Conservation (phyloP, 2,329 filamentous ascomycete genomes). For the Aspergillus quadricinctus region DNA sequence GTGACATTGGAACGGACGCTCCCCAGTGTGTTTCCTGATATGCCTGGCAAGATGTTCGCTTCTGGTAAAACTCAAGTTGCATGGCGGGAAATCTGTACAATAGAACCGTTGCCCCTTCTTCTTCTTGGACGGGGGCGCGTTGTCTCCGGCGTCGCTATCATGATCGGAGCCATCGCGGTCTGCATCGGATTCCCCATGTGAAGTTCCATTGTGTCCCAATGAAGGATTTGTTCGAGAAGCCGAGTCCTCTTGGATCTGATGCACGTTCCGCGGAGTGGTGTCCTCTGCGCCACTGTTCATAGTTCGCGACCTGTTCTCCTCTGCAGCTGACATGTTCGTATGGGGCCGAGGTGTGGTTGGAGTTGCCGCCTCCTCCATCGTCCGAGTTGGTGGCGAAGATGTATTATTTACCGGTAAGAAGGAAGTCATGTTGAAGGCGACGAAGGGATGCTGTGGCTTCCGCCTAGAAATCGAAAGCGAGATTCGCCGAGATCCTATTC, state of each 20-base stretch:
- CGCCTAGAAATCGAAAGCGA: constrained; percentile 15
- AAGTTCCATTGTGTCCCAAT: constrained; percentile 57
- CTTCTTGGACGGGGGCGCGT: constrained; percentile 75
- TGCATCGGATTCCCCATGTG: constrained; percentile 71
- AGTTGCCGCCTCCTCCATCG: constrained; percentile 50
- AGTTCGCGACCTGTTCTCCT: constrained; percentile 19
- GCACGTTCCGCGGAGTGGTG: constrained; percentile 43
- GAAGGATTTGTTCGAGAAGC: constrained; percentile 39
- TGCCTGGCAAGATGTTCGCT: constrained; percentile 94
- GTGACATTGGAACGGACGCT: constrained; percentile 94
- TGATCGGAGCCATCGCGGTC: constrained; percentile 63
- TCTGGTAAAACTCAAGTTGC: constrained; percentile 88
- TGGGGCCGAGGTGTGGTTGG: constrained; percentile 53
- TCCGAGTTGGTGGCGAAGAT: constrained; percentile 41
- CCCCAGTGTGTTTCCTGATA: constrained; percentile 97
- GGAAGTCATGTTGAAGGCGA: constrained; percentile 48
- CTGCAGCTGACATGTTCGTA: constrained; percentile 35
- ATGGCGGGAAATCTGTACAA: constrained; percentile 91
- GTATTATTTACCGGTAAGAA: constrained; percentile 60
- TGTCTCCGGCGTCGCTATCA: constrained; percentile 58
- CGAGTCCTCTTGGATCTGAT: constrained; percentile 44
- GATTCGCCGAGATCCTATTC: constrained; percentile 12
- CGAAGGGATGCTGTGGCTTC: constrained; percentile 21
- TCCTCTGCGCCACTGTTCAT: constrained; percentile 20
- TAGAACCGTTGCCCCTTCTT: constrained; percentile 96